Percentiles rank a stretch among this genome's conserved stretches.
These are phyloP conservation scores for Phytophthora podocarpi DNA, from an alignment of 352 stramenopile species.

Conservation along the genomic window DNA sequence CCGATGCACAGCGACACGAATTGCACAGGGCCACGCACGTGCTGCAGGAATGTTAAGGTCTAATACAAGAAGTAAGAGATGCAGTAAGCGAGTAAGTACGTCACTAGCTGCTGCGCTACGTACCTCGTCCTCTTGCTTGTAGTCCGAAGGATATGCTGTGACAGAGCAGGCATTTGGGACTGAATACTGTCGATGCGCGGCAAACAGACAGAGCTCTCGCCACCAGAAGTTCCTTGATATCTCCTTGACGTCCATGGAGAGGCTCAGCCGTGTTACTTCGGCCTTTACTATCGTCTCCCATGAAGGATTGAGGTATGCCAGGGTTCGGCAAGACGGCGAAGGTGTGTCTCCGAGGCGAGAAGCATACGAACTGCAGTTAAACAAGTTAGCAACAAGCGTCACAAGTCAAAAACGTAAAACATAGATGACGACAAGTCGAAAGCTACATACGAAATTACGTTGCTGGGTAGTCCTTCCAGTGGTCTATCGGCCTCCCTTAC, in stretches of 20 bases:
- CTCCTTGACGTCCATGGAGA: constrained; percentile 4
- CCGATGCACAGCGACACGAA: constrained; percentile 39
- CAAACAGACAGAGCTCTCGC: constrained; percentile 39
- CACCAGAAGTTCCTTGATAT: constrained; percentile 25
- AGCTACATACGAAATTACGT: constrained; percentile 34
- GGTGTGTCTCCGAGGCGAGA: constrained; percentile 27
- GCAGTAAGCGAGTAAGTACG: no score
- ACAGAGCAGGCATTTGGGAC: neutral
- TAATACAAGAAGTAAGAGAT: no score
- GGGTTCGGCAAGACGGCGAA: constrained; percentile 42
- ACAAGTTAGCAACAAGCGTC: neutral
- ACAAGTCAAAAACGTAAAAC: no score
- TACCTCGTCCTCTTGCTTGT: constrained; percentile 53
- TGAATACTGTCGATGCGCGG: constrained; percentile 22
- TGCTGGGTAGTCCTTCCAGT: constrained; percentile 17
- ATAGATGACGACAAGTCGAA: neutral
- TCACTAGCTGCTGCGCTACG: neutral
- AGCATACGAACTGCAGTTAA: constrained; percentile 33
- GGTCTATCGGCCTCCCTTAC: neutral
- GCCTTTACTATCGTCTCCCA: constrained; percentile 22
- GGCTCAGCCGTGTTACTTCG: constrained; percentile 9
- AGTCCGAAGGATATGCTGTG: constrained; percentile 20
- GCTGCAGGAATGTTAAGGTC: constrained; percentile 44
- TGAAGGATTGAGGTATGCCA: constrained; percentile 35
- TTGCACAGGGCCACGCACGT: constrained; percentile 34